Evolutionary conservation across 2,329 filamentous ascomycete genomes (phyloP).

Genomic region (Trichoderma cornu-damae): DNA sequence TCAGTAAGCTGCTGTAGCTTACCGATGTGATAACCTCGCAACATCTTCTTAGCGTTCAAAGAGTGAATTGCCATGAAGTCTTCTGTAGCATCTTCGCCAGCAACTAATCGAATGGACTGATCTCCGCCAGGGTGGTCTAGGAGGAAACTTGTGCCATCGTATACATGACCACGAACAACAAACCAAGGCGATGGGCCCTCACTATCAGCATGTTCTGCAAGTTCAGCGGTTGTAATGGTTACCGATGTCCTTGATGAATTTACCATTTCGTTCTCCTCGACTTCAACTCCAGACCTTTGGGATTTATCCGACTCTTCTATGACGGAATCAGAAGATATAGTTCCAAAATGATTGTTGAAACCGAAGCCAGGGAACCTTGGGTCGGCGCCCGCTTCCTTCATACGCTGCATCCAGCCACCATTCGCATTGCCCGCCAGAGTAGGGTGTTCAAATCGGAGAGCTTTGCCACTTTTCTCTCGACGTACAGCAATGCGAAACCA

Average conservation of each 20-base stretch:
- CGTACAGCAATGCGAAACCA: constrained; percentile 82
- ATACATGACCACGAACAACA: constrained; percentile 81
- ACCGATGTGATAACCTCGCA: background rate
- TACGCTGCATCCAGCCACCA: constrained; percentile 89
- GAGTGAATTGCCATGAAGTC: constrained; percentile 73
- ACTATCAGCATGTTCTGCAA: constrained; percentile 32
- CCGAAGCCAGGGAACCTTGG: constrained; percentile 74
- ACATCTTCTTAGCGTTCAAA: constrained; percentile 69
- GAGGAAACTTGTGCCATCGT: constrained; percentile 75
- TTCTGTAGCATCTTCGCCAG: constrained; percentile 85
- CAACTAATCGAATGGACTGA: constrained; percentile 61
- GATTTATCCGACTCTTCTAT: constrained; percentile 26
- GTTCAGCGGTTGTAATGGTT: no score
- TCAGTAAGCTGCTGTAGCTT: no score
- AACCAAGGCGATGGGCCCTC: constrained; percentile 70
- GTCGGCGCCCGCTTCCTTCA: constrained; percentile 78
- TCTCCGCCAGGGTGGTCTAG: constrained; percentile 19
- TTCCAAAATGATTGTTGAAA: constrained; percentile 52
- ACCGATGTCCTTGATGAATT: no score
- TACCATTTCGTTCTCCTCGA: no score
- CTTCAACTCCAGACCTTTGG: constrained; percentile 22
- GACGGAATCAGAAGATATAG: constrained; percentile 26
- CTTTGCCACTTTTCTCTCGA: constrained; percentile 48
- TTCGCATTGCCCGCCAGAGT: constrained; percentile 72
- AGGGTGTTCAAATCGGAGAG: constrained; percentile 77